These are phyloP conservation scores for Monosporascus sp. DNA, from an alignment of 2,329 filamentous ascomycete species.

Conservation along the genomic window DNA sequence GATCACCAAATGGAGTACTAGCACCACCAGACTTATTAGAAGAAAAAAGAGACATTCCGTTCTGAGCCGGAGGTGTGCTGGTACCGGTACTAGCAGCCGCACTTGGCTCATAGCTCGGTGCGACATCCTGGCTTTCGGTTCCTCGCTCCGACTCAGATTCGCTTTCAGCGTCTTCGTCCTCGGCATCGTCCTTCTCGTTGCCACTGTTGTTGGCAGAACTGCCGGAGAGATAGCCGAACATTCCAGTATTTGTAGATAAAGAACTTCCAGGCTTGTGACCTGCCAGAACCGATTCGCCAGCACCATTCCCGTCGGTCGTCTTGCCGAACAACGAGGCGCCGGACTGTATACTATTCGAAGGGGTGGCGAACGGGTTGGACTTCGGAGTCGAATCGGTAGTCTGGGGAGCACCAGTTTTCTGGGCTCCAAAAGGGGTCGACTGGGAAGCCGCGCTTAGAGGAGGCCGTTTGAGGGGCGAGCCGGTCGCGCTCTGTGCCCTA, in stretches of 20 bases:
- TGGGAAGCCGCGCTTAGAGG: constrained; percentile 8
- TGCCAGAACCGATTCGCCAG: constrained; percentile 18
- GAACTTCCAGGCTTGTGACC: constrained; percentile 18
- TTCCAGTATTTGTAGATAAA: constrained; percentile 27
- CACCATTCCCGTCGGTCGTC: constrained; percentile 15
- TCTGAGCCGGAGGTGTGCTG: constrained; percentile 33
- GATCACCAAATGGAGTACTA: constrained; percentile 15
- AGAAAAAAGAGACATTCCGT: constrained; percentile 25
- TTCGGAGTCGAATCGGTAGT: constrained; percentile 26
- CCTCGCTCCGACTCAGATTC: constrained; percentile 39
- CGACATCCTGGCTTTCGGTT: constrained; percentile 36
- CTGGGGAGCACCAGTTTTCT: constrained; percentile 14
- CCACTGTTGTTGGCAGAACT: constrained; percentile 51
- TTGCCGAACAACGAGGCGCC: constrained; percentile 30
- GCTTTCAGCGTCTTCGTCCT: constrained; percentile 41
- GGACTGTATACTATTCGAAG: constrained; percentile 34
- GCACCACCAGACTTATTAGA: constrained; percentile 20
- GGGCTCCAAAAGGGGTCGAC: constrained; percentile 10
- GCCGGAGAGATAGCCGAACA: constrained; percentile 56
- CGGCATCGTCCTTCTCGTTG: constrained; percentile 36
- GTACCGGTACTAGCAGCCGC: constrained; percentile 35
- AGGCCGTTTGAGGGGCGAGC: constrained; percentile 19
- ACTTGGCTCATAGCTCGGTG: constrained; percentile 38
- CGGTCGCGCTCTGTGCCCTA: constrained; percentile 32
- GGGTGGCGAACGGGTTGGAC: constrained; percentile 26